Base-by-base conservation (phyloP, 2,329 filamentous ascomycete genomes). In the Huntiella savannae region DNA sequence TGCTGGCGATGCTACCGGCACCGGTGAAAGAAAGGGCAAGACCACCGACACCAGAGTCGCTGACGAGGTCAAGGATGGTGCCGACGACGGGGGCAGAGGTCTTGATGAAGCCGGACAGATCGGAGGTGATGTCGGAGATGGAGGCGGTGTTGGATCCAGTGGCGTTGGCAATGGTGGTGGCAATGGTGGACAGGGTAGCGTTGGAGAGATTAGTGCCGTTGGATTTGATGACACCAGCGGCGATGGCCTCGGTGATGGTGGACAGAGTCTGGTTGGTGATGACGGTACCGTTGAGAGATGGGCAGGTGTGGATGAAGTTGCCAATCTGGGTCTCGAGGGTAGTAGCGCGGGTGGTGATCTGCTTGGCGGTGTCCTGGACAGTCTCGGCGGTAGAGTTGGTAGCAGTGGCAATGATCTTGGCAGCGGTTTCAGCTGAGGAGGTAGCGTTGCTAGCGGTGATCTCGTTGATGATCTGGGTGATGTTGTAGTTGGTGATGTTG, bases 121-220 rank as follows among this genome's bases (percentile, higher is more conserved):
- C 36, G 0, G 13, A 17, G 36, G 13, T 15, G 17, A 5, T 10
- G n/a, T 17, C 36, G 8, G 10, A 10, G 16, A 15, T 15, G 36
- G 7, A 13, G 13, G 36, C 36, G 3, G 10, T 17, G n/a, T 3
- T 36, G 1, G 5, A 4, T n/a, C 8, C 33, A 22, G 42, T 36
- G 6, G 8, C 33, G 15, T 22, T n/a, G 28, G 15, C 15, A 28
- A 44, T 1, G 16, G 33, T 37, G 11, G 33, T 7, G 4, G 32
- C 15, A 1, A 34, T 35, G 17, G 42, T 17, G 0, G 13, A 8
- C 0, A 4, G 6, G 1, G n/a, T n/a, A 1, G 11, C 34, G 12
- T 8, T 35, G 15, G 15, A 28, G 8, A 28, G 22, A 6, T 28
- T 2, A 28, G 22, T 28, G 22, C 22, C 7, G 22, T 28, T 28